Base-by-base conservation (phyloP, 192 early-diverging fungal genomes). In the Coemansia sp. region DNA sequence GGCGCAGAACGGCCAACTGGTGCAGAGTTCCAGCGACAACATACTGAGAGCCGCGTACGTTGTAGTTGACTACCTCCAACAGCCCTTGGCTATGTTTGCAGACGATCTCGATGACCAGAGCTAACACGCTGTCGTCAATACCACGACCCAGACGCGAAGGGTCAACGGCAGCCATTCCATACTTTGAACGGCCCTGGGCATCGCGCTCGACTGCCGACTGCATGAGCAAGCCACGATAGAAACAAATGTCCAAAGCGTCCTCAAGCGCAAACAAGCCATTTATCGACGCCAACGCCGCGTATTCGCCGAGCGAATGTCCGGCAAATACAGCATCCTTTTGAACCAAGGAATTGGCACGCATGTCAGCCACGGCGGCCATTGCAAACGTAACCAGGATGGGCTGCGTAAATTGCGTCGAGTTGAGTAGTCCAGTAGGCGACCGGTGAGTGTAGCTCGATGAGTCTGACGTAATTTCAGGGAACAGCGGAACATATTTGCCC, bases 191-290 rank as follows among this genome's bases (percentile, higher is more conserved):
- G 27, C 93, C 94, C 17, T 84, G 65, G 3, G 67, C 67, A 64
- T 95, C 92, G 65, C 94, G 91, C 59, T 85, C 85, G 6, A 96
- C 94, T 35, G 94, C 94, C 36, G 89, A 86, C 85, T 98, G 95
- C 95, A 98, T 98, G 16, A 94, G 92, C 89, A 96, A 89, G 67
- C 95, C 95, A 73, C 95, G 91, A 86, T 93, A 96, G 82, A 98
- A 96, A 14, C 90, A 90, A 53, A 95, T 88, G 68, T 98, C 95
- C 45, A 95, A 89, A 7, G 94, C 66, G 19, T 88, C 85, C 69
- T 95, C 91, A 53, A 96, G 83, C 5, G 89, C 85, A 10, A 98
- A 82, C 1, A 95, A 86, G 67, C 92, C 87, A 60, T 87, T 89
- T 48, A 96, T 83, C 16, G 96, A 83, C 3, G 91, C 88, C 46